Conservation (phyloP, 2,329 filamentous ascomycete genomes). For the Pseudogymnoascus sp. region DNA sequence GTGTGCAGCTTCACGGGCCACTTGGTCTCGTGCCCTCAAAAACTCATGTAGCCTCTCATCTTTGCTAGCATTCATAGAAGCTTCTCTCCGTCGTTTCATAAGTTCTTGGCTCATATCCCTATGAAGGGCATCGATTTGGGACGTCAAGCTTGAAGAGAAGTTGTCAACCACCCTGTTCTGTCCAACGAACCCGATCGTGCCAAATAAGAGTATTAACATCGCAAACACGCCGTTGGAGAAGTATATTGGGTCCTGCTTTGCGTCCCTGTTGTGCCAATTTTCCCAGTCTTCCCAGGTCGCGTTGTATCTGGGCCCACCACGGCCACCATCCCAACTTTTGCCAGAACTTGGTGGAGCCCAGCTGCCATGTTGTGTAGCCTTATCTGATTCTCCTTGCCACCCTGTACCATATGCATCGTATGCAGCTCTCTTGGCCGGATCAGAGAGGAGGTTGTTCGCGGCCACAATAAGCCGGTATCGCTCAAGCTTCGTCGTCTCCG, state of each 20-base stretch:
- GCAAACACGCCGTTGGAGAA: constrained; percentile 77
- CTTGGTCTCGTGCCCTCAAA: constrained; percentile 59
- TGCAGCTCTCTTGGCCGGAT: constrained; percentile 66
- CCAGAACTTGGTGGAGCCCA: constrained; percentile 17
- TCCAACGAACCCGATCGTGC: constrained; percentile 61
- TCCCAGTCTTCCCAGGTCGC: constrained; percentile 99
- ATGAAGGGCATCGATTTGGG: constrained; percentile 58
- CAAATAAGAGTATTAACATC: constrained; percentile 60
- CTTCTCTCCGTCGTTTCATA: constrained; percentile 45
- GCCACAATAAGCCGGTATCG: constrained; percentile 84
- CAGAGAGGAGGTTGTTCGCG: constrained; percentile 80
- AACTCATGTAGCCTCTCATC: constrained; percentile 72
- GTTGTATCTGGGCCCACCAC: constrained; percentile 53
- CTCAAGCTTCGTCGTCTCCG: constrained; percentile 64
- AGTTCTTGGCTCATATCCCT: constrained; percentile 59
- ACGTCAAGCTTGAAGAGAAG: constrained; percentile 55
- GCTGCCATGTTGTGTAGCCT: constrained; percentile 18
- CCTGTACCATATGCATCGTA: constrained; percentile 80
- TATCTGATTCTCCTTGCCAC: constrained; percentile 52
- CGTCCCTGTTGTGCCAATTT: constrained; percentile 57
- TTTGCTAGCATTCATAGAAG: constrained; percentile 44
- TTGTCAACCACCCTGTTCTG: constrained; percentile 65
- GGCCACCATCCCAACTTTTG: constrained; percentile 22
- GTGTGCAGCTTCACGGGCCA: neutral
- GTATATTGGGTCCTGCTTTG: constrained; percentile 50